Evolutionary conservation across 768 basidiomycete genomes (phyloP).

Genomic region (Hortiboletus campestris): DNA sequence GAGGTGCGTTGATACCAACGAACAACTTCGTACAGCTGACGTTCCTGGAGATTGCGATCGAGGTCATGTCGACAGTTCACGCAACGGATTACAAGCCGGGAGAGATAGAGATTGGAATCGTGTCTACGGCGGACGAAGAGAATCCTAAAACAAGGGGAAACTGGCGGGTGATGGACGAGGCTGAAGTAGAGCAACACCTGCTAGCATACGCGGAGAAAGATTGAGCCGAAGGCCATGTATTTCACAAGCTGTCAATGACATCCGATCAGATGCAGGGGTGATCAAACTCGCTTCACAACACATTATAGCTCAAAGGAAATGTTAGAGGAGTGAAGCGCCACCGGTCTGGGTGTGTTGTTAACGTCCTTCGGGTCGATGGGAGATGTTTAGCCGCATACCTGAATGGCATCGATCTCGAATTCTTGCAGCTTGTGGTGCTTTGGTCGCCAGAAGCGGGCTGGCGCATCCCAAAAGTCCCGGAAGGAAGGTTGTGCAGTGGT

Average conservation of each 20-base stretch:
- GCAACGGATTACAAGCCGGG: constrained; percentile 94
- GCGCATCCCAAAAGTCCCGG: constrained; percentile 67
- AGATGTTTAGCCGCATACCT: constrained; percentile 43
- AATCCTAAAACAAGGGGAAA: constrained; percentile 64
- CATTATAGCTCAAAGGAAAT: background rate
- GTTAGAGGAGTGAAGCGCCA: constrained; percentile 55
- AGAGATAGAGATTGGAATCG: constrained; percentile 95
- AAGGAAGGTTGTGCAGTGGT: constrained; percentile 23
- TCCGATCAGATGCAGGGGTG: background rate
- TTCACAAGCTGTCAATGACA: background rate
- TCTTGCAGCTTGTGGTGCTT: constrained; percentile 48
- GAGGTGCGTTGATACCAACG: constrained; percentile 58
- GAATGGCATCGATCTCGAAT: constrained; percentile 62
- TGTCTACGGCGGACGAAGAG: constrained; percentile 75
- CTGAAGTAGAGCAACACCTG: constrained; percentile 76
- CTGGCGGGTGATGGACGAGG: constrained; percentile 78
- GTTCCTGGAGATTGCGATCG: constrained; percentile 76
- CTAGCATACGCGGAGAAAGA: constrained; percentile 90
- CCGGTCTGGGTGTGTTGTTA: constrained; percentile 45
- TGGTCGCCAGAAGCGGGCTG: constrained; percentile 55
- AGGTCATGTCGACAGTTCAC: constrained; percentile 90
- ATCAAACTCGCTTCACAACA: background rate
- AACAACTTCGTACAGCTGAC: background rate
- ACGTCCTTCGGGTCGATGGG: background rate
- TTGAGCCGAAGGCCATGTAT: constrained; percentile 36